These are phyloP conservation scores for Zasmidium angulare DNA, from an alignment of 2,329 filamentous ascomycete species.

Conservation along the genomic window DNA sequence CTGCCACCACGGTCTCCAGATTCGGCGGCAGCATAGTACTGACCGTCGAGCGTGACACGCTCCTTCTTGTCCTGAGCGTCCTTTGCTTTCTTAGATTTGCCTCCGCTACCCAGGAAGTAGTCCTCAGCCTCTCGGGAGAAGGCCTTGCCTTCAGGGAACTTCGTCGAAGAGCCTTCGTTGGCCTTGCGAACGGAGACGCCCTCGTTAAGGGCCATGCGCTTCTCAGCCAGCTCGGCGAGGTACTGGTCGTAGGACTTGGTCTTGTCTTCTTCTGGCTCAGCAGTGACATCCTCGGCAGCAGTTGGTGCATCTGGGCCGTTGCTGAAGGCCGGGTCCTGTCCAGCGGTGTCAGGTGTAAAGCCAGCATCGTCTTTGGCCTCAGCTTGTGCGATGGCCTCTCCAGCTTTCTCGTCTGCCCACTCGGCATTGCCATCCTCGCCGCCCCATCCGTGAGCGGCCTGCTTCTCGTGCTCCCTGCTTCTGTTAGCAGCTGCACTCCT, in stretches of 20 bases:
- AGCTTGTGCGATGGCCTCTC: slow-evolving; percentile 77
- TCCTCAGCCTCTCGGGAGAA: slow-evolving; percentile 61
- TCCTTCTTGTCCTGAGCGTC: slow-evolving; percentile 85
- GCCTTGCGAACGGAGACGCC: slow-evolving; percentile 75
- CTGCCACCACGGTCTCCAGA: slow-evolving; percentile 57
- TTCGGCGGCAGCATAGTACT: slow-evolving; percentile 58
- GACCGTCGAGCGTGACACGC: slow-evolving; percentile 80
- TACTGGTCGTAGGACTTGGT: slow-evolving; percentile 88
- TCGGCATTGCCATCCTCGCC: slow-evolving; percentile 74
- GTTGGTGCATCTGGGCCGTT: slow-evolving; percentile 45
- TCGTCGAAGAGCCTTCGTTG: slow-evolving; percentile 93
- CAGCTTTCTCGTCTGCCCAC: slow-evolving; percentile 87
- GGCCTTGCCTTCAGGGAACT: slow-evolving; percentile 84
- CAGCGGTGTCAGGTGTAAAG: slow-evolving; percentile 32
- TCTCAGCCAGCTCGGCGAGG: slow-evolving; percentile 72
- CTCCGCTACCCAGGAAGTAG: slow-evolving; percentile 71
- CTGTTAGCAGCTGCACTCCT: slow-evolving; percentile 24
- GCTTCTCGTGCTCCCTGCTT: slow-evolving; percentile 75
- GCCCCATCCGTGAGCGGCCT: slow-evolving; percentile 87
- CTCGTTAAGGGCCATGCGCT: slow-evolving; percentile 70
- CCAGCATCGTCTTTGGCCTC: slow-evolving; percentile 30
- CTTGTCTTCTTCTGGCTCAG: slow-evolving; percentile 71
- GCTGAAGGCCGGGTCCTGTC: slow-evolving; percentile 45
- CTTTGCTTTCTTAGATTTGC: slow-evolving; percentile 77
- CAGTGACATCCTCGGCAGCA: slow-evolving; percentile 28